Conservation (phyloP, 225 moss, liverwort and hornwort genomes). For the Anthoceros angustus region DNA sequence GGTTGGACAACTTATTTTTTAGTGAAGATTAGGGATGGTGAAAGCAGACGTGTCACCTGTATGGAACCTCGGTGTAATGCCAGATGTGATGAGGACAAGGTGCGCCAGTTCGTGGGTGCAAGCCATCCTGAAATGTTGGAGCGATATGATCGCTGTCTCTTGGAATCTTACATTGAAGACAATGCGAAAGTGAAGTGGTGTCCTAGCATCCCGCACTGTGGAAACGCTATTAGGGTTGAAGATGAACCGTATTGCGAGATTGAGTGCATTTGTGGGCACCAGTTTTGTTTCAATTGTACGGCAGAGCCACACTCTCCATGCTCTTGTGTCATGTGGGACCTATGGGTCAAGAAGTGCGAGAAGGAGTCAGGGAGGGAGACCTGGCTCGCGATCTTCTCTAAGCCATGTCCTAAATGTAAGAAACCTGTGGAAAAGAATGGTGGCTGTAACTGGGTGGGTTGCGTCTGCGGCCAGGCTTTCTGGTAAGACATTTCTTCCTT, state of each 20-base stretch:
- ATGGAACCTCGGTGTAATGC: constrained; percentile 92
- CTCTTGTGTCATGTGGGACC: constrained; percentile 91
- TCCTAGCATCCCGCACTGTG: constrained; percentile 91
- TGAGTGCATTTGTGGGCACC: no score
- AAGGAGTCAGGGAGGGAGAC: constrained; percentile 92
- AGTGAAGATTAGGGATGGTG: constrained; percentile 91
- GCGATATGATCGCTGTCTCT: constrained; percentile 76
- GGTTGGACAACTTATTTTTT: constrained; percentile 94
- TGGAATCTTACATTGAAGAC: constrained; percentile 99
- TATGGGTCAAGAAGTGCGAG: constrained; percentile 97
- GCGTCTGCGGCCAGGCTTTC: constrained; percentile 93
- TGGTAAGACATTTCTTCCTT: constrained; percentile 44
- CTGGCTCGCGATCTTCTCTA: constrained; percentile 84
- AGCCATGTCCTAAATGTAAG: constrained; percentile 94
- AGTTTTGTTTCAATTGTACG: no score
- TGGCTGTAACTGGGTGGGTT: constrained; percentile 86
- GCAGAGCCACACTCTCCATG: no score
- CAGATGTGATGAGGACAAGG: constrained; percentile 96
- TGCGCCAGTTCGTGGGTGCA: constrained; percentile 60
- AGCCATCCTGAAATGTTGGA: constrained; percentile 65
- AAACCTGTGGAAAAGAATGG: constrained; percentile 95
- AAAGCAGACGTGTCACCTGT: constrained; percentile 85
- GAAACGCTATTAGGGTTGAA: no score
- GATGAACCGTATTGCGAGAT: no score
- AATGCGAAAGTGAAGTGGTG: constrained; percentile 99